Evolutionary conservation across 2,329 filamentous ascomycete genomes (phyloP).

Genomic region (Fusarium sp.): DNA sequence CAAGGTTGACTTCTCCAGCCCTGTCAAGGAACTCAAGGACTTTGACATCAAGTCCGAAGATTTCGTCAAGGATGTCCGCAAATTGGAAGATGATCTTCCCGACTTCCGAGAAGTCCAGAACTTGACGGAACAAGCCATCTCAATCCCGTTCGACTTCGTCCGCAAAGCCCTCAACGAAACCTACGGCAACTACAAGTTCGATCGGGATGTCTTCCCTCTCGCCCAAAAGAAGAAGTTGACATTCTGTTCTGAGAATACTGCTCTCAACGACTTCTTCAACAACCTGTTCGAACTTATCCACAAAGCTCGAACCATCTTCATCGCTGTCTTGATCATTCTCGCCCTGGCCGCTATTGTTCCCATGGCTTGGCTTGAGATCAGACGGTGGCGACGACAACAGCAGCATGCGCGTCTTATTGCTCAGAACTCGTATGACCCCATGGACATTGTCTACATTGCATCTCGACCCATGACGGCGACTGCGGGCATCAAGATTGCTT

Average conservation of each 20-base stretch:
- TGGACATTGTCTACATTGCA: constrained; percentile 90
- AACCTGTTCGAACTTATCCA: constrained; percentile 74
- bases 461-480: constrained; percentile 82
- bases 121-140: constrained; percentile 78
- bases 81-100: constrained; percentile 83
- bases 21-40: constrained; percentile 74
- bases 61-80: constrained; percentile 75
- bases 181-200: constrained; percentile 80
- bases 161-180: constrained; percentile 77
- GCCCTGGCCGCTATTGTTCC: constrained; percentile 80
- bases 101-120: constrained; percentile 87
- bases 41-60: constrained; percentile 75
- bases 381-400: constrained; percentile 79
- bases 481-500: constrained; percentile 76
- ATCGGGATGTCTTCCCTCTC: constrained; percentile 81
- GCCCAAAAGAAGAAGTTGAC: constrained; percentile 83
- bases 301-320: constrained; percentile 78
- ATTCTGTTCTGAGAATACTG: constrained; percentile 89
- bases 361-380: constrained; percentile 84
- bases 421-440: constrained; percentile 76
- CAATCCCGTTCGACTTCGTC: constrained; percentile 83
- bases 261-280: constrained; percentile 86
- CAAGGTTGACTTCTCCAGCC: constrained; percentile 71
- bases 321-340: constrained; percentile 77
- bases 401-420: constrained; percentile 75